phyloP scores from a whole-genome alignment of 495 filamentous ascomycete genomes.

The Massariosphaeria phaeospora region DNA sequence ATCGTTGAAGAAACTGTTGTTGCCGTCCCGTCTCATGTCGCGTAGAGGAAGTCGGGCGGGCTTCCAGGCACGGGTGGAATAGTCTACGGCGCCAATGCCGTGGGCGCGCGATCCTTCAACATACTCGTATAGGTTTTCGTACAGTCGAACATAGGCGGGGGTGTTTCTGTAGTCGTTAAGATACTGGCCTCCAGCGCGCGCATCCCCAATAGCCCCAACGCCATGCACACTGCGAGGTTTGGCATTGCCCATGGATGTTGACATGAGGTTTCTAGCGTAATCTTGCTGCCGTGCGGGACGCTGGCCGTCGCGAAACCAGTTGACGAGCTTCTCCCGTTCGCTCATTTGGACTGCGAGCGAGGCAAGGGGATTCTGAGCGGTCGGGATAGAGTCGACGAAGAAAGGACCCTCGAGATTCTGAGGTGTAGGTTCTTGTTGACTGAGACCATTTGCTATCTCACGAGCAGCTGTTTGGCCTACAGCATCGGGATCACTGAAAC shows the following conservation, averaged over 20 bases:
- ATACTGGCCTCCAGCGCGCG: neutral
- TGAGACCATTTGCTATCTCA: slow-evolving; percentile 16
- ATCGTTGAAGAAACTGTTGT: slow-evolving; percentile 1
- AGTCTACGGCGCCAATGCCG: neutral
- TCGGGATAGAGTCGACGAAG: slow-evolving; percentile 29
- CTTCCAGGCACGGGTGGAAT: slow-evolving; percentile 16
- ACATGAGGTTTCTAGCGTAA: slow-evolving; percentile 29
- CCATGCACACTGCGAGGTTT: neutral
- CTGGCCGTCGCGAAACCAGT: slow-evolving; percentile 37
- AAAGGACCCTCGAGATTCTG: slow-evolving; percentile 35
- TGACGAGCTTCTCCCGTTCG: slow-evolving; percentile 26
- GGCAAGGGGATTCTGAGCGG: slow-evolving; percentile 9
- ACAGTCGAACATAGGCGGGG: slow-evolving; percentile 10
- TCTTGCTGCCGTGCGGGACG: slow-evolving; percentile 35
- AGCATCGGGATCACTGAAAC: slow-evolving; percentile 23
- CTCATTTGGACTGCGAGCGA: slow-evolving; percentile 1
- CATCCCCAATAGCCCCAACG: slow-evolving; percentile 9
- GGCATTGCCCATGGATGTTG: neutral
- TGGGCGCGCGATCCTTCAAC: slow-evolving; percentile 5
- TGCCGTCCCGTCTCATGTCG: neutral
- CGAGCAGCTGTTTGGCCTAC: neutral
- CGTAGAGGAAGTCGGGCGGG: neutral
- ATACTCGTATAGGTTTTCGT: slow-evolving; percentile 25
- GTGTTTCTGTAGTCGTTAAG: slow-evolving; percentile 1
- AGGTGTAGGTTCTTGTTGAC: slow-evolving; percentile 20